Percentiles rank a stretch among this genome's conserved stretches.
phyloP scores from a whole-genome alignment of 2,329 filamentous ascomycete genomes.

The Penicillium sp. region DNA sequence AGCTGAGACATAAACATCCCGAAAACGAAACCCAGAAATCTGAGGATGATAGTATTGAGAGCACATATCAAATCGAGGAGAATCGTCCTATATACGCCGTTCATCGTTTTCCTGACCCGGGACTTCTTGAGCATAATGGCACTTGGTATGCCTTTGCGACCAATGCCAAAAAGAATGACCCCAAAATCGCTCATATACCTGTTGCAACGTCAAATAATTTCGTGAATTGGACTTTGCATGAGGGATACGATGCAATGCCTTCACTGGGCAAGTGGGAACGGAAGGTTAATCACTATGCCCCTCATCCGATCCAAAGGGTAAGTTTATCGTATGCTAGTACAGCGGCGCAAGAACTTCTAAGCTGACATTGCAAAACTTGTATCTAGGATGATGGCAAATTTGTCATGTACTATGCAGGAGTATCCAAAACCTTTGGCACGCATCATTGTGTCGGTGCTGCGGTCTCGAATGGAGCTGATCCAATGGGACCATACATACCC shows the following conservation, averaged over 20 bases:
- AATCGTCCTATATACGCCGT: slow-evolving; percentile 20
- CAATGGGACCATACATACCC: slow-evolving; percentile 45
- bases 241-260: slow-evolving; percentile 49
- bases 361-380: background rate
- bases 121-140: slow-evolving; percentile 27
- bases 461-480: slow-evolving; percentile 29
- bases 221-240: slow-evolving; percentile 42
- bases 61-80: slow-evolving; percentile 15
- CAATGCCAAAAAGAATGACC: slow-evolving; percentile 17
- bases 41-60: too few species aligned
- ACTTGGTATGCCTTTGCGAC: slow-evolving; percentile 35
- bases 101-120: slow-evolving; percentile 31
- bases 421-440: slow-evolving; percentile 33
- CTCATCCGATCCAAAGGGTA: slow-evolving; percentile 50
- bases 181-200: slow-evolving; percentile 43
- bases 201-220: slow-evolving; percentile 48
- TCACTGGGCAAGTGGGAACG: slow-evolving; percentile 48
- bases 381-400: slow-evolving; percentile 43
- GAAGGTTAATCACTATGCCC: slow-evolving; percentile 53
- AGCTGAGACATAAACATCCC: slow-evolving; percentile 1
- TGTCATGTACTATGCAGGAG: slow-evolving; percentile 54
- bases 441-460: slow-evolving; percentile 56
- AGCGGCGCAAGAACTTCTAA: too few species aligned
- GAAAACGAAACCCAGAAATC: too few species aligned
- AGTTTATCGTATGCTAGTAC: slow-evolving; percentile 9